Evolutionary conservation across 1,284 basidiomycete genomes (phyloP).

Genomic region (Ganoderma meredithae): DNA sequence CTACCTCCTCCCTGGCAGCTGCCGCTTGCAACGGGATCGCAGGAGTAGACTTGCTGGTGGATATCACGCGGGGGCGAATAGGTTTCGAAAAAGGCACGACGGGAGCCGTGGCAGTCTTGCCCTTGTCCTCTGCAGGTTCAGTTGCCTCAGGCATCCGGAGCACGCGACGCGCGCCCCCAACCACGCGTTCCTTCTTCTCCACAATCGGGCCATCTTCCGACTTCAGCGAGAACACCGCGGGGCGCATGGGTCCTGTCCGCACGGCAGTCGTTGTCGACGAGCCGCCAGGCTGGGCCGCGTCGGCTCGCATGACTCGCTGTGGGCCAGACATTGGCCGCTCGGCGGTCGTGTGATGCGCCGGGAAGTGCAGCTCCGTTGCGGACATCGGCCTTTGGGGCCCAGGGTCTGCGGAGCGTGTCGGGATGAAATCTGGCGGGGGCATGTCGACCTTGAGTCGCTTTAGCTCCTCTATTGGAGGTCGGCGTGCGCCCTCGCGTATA

Average conservation of each 20-base stretch:
- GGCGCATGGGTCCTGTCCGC: constrained; percentile 30
- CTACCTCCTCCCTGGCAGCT: constrained; percentile 20
- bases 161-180: constrained; percentile 37
- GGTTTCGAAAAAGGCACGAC: constrained; percentile 12
- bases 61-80: constrained; percentile 26
- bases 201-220: constrained; percentile 17
- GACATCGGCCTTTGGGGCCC: constrained; percentile 26
- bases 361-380: constrained; percentile 25
- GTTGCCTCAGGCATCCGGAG: constrained; percentile 24
- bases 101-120: constrained; percentile 3
- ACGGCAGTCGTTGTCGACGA: constrained; percentile 8
- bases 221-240: constrained; percentile 16
- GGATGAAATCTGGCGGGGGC: constrained; percentile 36
- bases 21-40: constrained; percentile 24
- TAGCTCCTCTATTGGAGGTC: constrained; percentile 22
- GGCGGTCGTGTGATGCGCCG: constrained; percentile 13
- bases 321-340: constrained; percentile 25
- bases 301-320: constrained; percentile 25
- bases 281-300: background rate
- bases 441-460: constrained; percentile 30
- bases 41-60: constrained; percentile 30
- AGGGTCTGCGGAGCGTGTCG: constrained; percentile 21
- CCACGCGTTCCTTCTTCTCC: constrained; percentile 29
- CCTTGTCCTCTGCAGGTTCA: constrained; percentile 13
- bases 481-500: constrained; percentile 15